Evolutionary conservation across 768 basidiomycete species (phyloP), one percentile per base, ranked within the genome.

Genomic region (Suillus brevipes): DNA sequence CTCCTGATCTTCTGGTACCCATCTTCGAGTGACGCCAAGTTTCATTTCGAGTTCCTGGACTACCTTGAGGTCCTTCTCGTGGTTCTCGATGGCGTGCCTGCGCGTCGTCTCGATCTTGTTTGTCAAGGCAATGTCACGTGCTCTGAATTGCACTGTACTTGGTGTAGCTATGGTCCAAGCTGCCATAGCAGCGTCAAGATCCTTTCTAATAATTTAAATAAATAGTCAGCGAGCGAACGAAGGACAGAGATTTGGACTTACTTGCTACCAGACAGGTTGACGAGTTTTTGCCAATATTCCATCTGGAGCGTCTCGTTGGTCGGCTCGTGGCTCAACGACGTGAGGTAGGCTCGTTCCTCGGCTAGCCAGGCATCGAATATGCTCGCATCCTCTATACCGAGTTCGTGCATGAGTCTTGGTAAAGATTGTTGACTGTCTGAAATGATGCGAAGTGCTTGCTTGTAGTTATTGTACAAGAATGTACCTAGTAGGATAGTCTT

Each of bases 371-470:
- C 23, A 2, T 65, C 42, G 18, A 70, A 68, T 2, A 43, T 36
- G 18, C 53, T 47, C 14, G 20, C 34, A 50, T 65, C 61, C 3
- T 55, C 23, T 20, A 72, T 34, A 2, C 60, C 43, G 28, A 65
- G 62, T 25, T 66, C 65, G 2, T 53, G n/a, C 67, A 70, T 66
- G 1, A 63, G 45, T 1, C 45, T 50, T 2, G 58, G 53, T 4
- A 70, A 40, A 4, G 60, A 2, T 28, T 23, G 4, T 20, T 28
- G 8, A 12, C 43, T 55, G 2, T 62, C 47, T 7, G 16, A 20
- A n/a, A 72, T 28, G 23, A 73, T 72, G 6, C 67, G 65, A 9
- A 75, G 65, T 4, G 71, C 75, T 47, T 76, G 73, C 45, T 67
- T 47, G 23, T 76, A 77, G 66, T 77, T 74, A 38, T 73, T 66